A percentile compares a stretch with the other conserved stretches of the same genome.
Evolutionary conservation across 495 filamentous ascomycete species (phyloP).

Genomic region (Podospora pseudocomata): DNA sequence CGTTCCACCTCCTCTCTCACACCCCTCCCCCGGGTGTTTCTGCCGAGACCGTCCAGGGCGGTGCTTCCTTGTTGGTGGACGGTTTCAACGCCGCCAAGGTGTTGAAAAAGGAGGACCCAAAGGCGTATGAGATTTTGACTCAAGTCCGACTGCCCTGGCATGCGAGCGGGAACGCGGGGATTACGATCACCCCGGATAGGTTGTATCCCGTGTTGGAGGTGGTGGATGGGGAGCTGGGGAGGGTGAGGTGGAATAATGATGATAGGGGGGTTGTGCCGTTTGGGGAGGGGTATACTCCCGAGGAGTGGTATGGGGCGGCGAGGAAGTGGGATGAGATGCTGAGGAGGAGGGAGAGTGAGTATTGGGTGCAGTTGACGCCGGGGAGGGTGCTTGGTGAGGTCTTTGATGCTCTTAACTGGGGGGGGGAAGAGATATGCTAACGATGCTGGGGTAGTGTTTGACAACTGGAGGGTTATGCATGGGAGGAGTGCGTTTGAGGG

Average conservation of each 20-base stretch:
- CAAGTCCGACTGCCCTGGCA: slow-evolving; percentile 61
- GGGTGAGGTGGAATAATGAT: slow-evolving; percentile 88
- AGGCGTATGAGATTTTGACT: slow-evolving; percentile 52
- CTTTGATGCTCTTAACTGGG: background rate
- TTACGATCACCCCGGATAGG: slow-evolving; percentile 65
- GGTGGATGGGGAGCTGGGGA: slow-evolving; percentile 45
- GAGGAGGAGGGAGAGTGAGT: slow-evolving; percentile 51
- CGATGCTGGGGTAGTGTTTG: slow-evolving; percentile 61
- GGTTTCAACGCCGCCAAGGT: slow-evolving; percentile 67
- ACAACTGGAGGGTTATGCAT: slow-evolving; percentile 94
- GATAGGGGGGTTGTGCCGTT: slow-evolving; percentile 65
- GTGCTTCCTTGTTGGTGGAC: slow-evolving; percentile 74
- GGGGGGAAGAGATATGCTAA: background rate
- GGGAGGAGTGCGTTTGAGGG: slow-evolving; percentile 78
- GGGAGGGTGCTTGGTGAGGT: slow-evolving; percentile 70
- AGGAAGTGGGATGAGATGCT: slow-evolving; percentile 60
- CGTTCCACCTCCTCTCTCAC: slow-evolving; percentile 87
- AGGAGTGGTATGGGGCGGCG: slow-evolving; percentile 75
- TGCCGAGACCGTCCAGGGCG: slow-evolving; percentile 51
- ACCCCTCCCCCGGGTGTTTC: slow-evolving; percentile 30
- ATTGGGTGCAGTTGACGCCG: slow-evolving; percentile 73
- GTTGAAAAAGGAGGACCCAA: slow-evolving; percentile 46
- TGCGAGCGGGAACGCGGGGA: slow-evolving; percentile 78
- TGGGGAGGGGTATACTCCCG: slow-evolving; percentile 26
- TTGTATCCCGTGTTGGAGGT: slow-evolving; percentile 64